phyloP scores from a whole-genome alignment of 2,329 filamentous ascomycete genomes.

The Colletotrichum gigasporum region DNA sequence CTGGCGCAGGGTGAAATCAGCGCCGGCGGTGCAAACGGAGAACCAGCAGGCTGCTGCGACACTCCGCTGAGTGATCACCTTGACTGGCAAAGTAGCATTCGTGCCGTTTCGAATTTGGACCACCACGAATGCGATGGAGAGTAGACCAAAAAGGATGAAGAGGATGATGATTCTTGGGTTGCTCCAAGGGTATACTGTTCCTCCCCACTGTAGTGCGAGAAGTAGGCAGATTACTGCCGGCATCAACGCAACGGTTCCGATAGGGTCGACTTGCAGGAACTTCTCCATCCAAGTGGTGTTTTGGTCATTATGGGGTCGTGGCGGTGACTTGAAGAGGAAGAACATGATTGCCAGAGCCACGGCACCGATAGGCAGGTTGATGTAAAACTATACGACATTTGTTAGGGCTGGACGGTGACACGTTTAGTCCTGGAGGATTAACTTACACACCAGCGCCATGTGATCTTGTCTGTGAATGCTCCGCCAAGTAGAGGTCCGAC shows the following conservation, averaged over 20 bases:
- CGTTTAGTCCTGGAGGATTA: not conserved
- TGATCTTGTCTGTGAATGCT: conserved; percentile 38
- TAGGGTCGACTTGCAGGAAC: conserved; percentile 34
- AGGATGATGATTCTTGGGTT: conserved; percentile 43
- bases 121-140: conserved; percentile 40
- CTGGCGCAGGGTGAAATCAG: conserved; percentile 38
- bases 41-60: conserved; percentile 36
- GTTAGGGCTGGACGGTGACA: not conserved
- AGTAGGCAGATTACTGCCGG: conserved; percentile 48
- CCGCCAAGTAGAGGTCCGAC: conserved; percentile 39
- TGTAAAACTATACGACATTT: conserved; percentile 35
- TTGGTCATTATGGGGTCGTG: not conserved
- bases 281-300: not conserved
- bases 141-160: conserved; percentile 42
- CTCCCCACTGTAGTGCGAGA: conserved; percentile 56
- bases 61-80: conserved; percentile 44
- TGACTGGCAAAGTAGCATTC: conserved; percentile 46
- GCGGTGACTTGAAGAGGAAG: conserved; percentile 34
- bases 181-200: conserved; percentile 43
- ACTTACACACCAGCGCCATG: conserved; percentile 44
- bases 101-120: conserved; percentile 44
- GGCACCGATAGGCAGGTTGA: conserved; percentile 41
- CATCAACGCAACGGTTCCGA: conserved; percentile 35
- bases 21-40: conserved; percentile 34
- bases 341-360: conserved; percentile 37